Base-by-base conservation (phyloP, 192 early-diverging fungal genomes). In the Backusella circina region DNA sequence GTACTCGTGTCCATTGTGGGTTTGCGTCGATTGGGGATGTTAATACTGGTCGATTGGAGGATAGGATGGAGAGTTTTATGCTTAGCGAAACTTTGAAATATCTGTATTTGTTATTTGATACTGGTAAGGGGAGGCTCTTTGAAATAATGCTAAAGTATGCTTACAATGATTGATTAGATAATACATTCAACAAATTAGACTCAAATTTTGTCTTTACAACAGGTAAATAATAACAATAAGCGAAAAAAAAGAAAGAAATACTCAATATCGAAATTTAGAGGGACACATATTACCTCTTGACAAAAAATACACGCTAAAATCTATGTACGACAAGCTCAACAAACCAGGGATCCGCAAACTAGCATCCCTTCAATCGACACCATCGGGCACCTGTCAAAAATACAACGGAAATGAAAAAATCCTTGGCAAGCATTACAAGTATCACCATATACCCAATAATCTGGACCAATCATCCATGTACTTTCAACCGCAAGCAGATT, bases 41-140 rank as follows among this genome's bases (percentile, higher is more conserved):
- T 13, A 71, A 71, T 7, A 88, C 87, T 1, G 85, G 86, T 68
- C 76, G 79, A 7, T 75, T 89, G 1, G 95, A 96, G 35, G 94
- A 93, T 41, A 83, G 97, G 6, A 97, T 99, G 96, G 97, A 99
- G 72, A 96, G 94, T 73, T 99, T 98, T 84, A 88, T 93, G 23
- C 80, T 99, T 7, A 94, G 93, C 65, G 97, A 99, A 82, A 98
- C 97, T 1, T 86, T 99, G 67, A 99, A 99, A 78, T 99, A 99
- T 76, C 86, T 99, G n/a, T 99, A 92, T 78, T 79, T 99, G n/a
- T 86, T 99, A 31, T 99, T 98, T 87, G 96, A 96, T 71, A 80
- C 83, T 54, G 91, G 92, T 89, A 83, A 84, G 75, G 7, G 15
- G 44, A 47, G 1, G 4, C 16, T 1, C 6, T 4, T 47, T 18